Evolutionary conservation across 495 filamentous ascomycete genomes (phyloP), one percentile per base, ranked within the genome.

Genomic region (Tuber melanosporum): DNA sequence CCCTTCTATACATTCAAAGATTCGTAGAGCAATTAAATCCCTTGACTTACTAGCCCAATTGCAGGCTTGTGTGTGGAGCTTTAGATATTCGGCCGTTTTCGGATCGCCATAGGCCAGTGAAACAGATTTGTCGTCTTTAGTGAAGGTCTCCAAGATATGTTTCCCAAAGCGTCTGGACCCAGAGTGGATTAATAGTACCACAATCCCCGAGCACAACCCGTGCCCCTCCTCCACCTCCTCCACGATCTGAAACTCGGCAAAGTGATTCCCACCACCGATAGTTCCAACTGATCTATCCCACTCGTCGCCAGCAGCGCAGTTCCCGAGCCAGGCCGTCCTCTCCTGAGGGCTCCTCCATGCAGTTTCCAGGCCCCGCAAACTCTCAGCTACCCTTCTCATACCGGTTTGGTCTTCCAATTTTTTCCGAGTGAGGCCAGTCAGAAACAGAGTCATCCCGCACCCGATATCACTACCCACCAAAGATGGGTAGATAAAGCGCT

Each of bases 401-500:
- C 83, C 81, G 41, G 81, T 80, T 49, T 83, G 80, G 19, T 82
- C 81, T 15, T 83, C 83, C 3, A 86, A 80, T 62, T 82, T 78
- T 14, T 76, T 76, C 7, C 80, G 47, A 22, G 81, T 82, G 2
- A 86, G 83, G 1, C 52, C 77, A 19, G 84, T 84, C 66, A 82
- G 81, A 71, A 85, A 86, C 80, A 82, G 85, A 9, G 83, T 80
- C 85, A 86, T 86, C 0, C 85, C 85, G 62, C 85, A 86, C 14
- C 84, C 85, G 72, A 86, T 86, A 71, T 86, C 85, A 17, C 85
- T 80, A 15, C 85, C 85, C 15, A 86, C 85, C 3, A 86, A 74
- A n/a, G 85, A 83, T 14, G 85, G 85, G 66, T 85, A 84, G 41
- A 86, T 82, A 72, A 82, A 85, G 15, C 75, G 80, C 44, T 82